These are phyloP conservation scores for Fimicolochytrium jonesii DNA, from an alignment of 192 early-diverging fungal genomes.

Conservation along the genomic window DNA sequence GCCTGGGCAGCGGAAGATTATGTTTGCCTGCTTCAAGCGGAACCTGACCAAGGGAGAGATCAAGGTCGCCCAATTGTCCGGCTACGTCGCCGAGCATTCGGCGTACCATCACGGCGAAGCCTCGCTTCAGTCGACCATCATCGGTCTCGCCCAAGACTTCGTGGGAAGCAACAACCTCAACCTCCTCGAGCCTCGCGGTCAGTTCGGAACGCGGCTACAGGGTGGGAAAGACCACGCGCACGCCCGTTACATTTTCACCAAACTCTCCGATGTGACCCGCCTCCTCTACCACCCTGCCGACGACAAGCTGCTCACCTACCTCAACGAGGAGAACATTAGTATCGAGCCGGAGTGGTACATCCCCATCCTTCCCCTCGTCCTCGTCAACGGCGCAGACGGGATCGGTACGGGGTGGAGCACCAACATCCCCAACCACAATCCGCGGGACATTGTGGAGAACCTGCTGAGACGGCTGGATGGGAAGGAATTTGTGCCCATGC, in stretches of 20 bases:
- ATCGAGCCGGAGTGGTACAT: slow-evolving; percentile 83
- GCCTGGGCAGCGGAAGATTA: slow-evolving; percentile 87
- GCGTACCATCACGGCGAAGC: slow-evolving; percentile 91
- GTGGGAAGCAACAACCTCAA: slow-evolving; percentile 90
- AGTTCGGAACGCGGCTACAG: slow-evolving; percentile 79
- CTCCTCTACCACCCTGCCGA: slow-evolving; percentile 69
- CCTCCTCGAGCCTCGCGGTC: slow-evolving; percentile 69
- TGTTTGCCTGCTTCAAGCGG: slow-evolving; percentile 72
- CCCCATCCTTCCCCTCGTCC: slow-evolving; percentile 82
- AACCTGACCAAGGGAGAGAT: slow-evolving; percentile 64
- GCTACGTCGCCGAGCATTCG: slow-evolving; percentile 76
- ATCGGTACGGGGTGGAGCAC: slow-evolving; percentile 76
- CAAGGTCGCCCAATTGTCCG: slow-evolving; percentile 78
- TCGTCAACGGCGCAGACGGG: slow-evolving; percentile 84
- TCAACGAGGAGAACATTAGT: slow-evolving; percentile 72
- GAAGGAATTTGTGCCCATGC: slow-evolving; percentile 63
- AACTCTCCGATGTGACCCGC: slow-evolving; percentile 58
- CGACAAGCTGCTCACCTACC: slow-evolving; percentile 67
- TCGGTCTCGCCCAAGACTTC: slow-evolving; percentile 82
- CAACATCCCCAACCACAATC: slow-evolving; percentile 76
- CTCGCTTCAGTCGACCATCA: slow-evolving; percentile 70
- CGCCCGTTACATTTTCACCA: slow-evolving; percentile 88
- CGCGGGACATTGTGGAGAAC: slow-evolving; percentile 75
- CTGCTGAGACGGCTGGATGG: slow-evolving; percentile 64
- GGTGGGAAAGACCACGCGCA: slow-evolving; percentile 89